Conservation (phyloP, 257 asterid species). For the Solanum acaule region DNA sequence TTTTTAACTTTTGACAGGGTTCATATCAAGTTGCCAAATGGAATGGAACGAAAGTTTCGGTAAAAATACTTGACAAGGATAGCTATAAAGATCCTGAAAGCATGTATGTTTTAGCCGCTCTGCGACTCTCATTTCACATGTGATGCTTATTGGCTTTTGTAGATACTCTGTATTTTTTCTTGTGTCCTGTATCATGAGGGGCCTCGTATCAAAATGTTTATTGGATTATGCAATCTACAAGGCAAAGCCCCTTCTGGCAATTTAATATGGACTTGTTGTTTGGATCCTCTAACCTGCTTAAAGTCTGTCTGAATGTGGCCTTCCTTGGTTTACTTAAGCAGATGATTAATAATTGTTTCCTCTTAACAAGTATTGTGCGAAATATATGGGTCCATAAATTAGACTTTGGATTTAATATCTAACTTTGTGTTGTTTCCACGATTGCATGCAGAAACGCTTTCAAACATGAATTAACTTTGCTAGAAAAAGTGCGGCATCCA, state of each 20-base stretch:
- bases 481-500: conserved; percentile 98
- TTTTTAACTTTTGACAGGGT: conserved; percentile 44
- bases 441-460: conserved; percentile 62
- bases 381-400: not conserved
- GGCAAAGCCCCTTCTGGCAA: not conserved
- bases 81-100: conserved; percentile 64
- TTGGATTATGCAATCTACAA: not conserved
- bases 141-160: not conserved
- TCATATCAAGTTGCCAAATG: conserved; percentile 95
- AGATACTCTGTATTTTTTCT: not conserved
- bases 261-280: not conserved
- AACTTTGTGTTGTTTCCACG: not conserved
- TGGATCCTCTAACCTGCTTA: not conserved
- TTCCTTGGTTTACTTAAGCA: not conserved
- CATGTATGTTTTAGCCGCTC: conserved; percentile 37
- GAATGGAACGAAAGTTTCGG: conserved; percentile 97
- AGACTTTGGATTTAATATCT: not conserved
- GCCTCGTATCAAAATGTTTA: not conserved
- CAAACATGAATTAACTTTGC: conserved; percentile 71
- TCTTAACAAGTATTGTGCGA: not conserved
- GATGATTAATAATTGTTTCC: not conserved
- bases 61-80: conserved; percentile 91
- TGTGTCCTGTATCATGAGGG: not conserved
- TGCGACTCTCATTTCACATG: not conserved
- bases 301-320: not conserved